phyloP scores from a whole-genome alignment of 148 eudicot species.

The Camellia granthamiana region DNA sequence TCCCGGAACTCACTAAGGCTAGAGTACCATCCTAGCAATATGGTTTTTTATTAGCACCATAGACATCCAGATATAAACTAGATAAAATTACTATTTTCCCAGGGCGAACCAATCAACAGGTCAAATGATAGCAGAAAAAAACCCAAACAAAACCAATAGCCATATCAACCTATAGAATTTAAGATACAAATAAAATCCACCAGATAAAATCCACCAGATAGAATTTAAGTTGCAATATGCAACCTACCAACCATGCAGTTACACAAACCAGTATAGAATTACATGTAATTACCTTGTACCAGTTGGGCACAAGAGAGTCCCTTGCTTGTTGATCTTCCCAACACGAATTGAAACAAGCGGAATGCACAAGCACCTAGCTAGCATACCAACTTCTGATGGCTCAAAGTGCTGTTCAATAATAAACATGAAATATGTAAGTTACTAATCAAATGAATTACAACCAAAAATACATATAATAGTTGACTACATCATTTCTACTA shows the following conservation, averaged over 20 bases:
- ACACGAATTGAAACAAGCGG: slow-evolving; percentile 89
- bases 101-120: not conserved
- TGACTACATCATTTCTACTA: not conserved
- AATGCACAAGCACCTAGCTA: slow-evolving; percentile 88
- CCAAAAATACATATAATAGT: not conserved
- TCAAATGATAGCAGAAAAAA: not conserved
- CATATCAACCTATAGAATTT: not conserved
- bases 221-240: not conserved
- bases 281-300: slow-evolving; percentile 50
- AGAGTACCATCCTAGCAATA: too few relatives aligned
- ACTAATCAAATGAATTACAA: not conserved
- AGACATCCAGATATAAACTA: not conserved
- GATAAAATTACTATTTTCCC: not conserved
- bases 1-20: too few relatives aligned
- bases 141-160: not conserved
- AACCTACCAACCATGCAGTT: not conserved
- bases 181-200: not conserved
- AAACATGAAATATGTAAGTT: not conserved
- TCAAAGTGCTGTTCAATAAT: slow-evolving; percentile 64
- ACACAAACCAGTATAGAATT: not conserved
- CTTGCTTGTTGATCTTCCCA: slow-evolving; percentile 85
- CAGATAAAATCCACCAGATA: not conserved
- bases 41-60: too few relatives aligned
- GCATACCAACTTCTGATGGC: slow-evolving; percentile 80
- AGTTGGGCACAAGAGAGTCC: slow-evolving; percentile 64